A percentile compares a stretch with the other conserved stretches of the same genome.
Conservation (phyloP, 140 eudicot genomes). For the Flaveria floridana region DNA sequence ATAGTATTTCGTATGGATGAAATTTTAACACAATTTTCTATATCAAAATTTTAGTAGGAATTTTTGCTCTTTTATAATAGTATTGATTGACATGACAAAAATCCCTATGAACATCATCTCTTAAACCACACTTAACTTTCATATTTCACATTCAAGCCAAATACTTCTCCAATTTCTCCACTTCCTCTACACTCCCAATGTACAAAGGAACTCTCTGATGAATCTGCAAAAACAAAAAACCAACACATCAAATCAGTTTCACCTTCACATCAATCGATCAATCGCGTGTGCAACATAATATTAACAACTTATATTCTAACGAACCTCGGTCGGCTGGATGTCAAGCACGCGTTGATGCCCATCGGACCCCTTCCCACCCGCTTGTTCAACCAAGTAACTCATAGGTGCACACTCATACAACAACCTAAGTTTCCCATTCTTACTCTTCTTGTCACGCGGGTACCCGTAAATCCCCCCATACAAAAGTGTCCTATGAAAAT, state of each 20-base stretch:
- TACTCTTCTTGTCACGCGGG: constrained; percentile 83
- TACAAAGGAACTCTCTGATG: constrained; percentile 91
- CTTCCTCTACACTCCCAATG: constrained; percentile 91
- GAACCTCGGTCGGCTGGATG: constrained; percentile 75
- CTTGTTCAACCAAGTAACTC: constrained; percentile 96
- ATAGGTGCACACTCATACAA: constrained; percentile 97
- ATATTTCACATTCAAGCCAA: constrained; percentile 43
- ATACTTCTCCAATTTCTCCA: constrained; percentile 86
- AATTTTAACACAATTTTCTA: too few species aligned
- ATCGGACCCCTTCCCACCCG: constrained; percentile 98
- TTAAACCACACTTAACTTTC: constrained; percentile 21
- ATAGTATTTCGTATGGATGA: too few species aligned
- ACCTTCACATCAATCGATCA: background rate
- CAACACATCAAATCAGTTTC: background rate
- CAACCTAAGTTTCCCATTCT: constrained; percentile 89
- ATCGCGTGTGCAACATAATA: background rate
- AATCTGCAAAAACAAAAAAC: constrained; percentile 50
- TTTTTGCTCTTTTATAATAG: too few species aligned
- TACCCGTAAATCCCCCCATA: constrained; percentile 97
- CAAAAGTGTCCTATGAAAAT: constrained; percentile 77
- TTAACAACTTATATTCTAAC: background rate
- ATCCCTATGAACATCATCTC: constrained; percentile 21
- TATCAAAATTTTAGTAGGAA: too few species aligned
- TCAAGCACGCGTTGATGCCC: constrained; percentile 79
- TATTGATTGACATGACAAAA: background rate